Percentiles rank a stretch among this genome's conserved stretches.
Evolutionary conservation across 176 grass and related monocot species (phyloP).

Genomic region (Zizania latifolia): DNA sequence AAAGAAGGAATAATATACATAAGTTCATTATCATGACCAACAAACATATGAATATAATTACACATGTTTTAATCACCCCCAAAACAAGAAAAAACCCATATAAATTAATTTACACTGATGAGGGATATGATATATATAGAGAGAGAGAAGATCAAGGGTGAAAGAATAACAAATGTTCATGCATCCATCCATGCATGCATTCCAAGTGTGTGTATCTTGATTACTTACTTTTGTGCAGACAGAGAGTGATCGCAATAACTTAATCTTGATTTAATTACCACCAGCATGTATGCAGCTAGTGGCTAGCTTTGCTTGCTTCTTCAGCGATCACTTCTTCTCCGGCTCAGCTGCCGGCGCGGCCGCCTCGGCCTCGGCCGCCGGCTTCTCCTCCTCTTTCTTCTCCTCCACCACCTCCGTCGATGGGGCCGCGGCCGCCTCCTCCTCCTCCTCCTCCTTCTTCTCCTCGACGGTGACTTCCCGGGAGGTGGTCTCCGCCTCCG

Average conservation of each 20-base stretch:
- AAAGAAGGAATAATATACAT: conserved; percentile 23
- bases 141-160: conserved; percentile 21
- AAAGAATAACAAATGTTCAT: conserved; percentile 85
- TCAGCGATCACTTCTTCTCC: conserved; percentile 39
- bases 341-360: conserved; percentile 7
- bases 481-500: neutral
- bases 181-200: conserved; percentile 25
- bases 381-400: conserved; percentile 26
- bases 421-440: neutral
- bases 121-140: conserved; percentile 13
- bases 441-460: conserved; percentile 20
- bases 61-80: conserved; percentile 47
- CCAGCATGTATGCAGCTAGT: neutral
- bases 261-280: conserved; percentile 29
- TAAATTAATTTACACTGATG: conserved; percentile 19
- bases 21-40: conserved; percentile 29
- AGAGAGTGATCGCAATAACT: conserved; percentile 25
- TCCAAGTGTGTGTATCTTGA: conserved; percentile 17
- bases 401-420: conserved; percentile 19
- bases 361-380: conserved; percentile 15
- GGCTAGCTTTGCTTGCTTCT: neutral
- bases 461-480: conserved; percentile 11
- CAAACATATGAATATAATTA: conserved; percentile 57
- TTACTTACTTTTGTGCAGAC: conserved; percentile 26
- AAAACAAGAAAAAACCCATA: conserved; percentile 30